Percentiles rank a stretch among this genome's conserved stretches.
Conservation (phyloP, 306 rosid genomes). For the Cucumis hystrix region DNA sequence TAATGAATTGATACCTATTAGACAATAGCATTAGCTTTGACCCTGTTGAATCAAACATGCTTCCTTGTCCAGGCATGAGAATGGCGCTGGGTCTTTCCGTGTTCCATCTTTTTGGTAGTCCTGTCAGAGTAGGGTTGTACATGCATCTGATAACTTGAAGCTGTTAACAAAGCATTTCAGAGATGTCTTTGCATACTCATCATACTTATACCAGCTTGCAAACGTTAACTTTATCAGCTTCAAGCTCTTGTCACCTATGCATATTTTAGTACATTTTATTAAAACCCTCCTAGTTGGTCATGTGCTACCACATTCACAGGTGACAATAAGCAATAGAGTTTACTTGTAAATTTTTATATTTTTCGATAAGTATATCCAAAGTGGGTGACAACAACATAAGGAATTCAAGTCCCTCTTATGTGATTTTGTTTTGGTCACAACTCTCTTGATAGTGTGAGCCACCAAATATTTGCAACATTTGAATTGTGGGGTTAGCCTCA, state of each 20-base stretch:
- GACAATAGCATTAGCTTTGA: neutral
- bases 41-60: neutral
- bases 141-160: slow-evolving; percentile 5
- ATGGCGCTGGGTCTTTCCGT: neutral
- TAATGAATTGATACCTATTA: neutral
- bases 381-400: neutral
- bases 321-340: neutral
- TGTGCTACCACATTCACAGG: neutral
- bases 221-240: neutral
- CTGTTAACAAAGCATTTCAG: neutral
- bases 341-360: neutral
- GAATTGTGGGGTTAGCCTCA: neutral
- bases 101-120: neutral
- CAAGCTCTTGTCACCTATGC: neutral
- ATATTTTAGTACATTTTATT: neutral
- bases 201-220: neutral
- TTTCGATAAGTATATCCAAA: neutral
- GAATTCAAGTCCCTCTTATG: neutral
- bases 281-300: neutral
- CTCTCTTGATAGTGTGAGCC: neutral
- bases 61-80: neutral
- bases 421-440: no score
- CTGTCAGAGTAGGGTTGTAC: neutral
- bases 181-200: neutral
- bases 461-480: neutral